Conservation (phyloP, 148 eudicot species). For the Fagopyrum homotropicum region DNA sequence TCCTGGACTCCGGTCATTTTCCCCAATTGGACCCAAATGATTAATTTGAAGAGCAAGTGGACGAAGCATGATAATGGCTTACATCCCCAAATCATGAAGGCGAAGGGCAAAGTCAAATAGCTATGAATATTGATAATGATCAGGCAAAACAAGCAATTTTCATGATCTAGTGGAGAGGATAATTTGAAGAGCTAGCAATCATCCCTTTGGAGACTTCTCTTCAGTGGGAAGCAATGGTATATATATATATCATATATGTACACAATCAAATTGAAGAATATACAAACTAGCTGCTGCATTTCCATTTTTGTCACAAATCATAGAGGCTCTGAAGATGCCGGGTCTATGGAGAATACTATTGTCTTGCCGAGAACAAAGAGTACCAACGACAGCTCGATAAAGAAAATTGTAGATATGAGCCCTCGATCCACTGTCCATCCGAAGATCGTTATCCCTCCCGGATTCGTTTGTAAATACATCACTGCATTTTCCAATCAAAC, state of each 20-base stretch:
- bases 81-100: no score
- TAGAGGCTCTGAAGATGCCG: neutral
- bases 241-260: no score
- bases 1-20: no score
- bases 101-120: no score
- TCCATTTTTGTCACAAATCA: neutral
- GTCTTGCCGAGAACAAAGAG: constrained; percentile 68
- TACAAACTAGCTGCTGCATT: neutral
- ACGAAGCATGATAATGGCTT: no score
- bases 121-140: no score
- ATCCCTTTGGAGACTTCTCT: neutral
- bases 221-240: neutral
- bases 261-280: neutral
- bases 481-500: constrained; percentile 34
- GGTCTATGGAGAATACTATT: constrained; percentile 19
- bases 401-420: constrained; percentile 61
- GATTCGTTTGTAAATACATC: constrained; percentile 74
- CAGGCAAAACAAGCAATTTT: no score
- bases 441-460: constrained; percentile 77
- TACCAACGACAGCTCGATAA: constrained; percentile 54
- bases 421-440: constrained; percentile 82
- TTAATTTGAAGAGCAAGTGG: no score
- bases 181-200: neutral
- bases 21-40: no score
- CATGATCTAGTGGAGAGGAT: neutral